phyloP scores from a whole-genome alignment of 2,329 filamentous ascomycete species.

The Nothophaeocryptopus gaeumannii region DNA sequence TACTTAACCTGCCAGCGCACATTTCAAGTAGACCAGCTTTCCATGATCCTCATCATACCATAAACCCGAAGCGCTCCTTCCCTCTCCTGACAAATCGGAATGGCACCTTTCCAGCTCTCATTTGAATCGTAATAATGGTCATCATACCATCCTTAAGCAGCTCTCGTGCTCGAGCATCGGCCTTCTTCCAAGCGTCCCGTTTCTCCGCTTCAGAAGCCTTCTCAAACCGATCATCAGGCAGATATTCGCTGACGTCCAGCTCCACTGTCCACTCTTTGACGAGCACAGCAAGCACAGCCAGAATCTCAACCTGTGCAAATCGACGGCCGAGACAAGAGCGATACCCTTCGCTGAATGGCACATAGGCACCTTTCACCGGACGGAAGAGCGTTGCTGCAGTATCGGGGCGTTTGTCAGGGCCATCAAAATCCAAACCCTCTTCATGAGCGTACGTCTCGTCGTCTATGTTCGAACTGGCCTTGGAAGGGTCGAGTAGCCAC shows the following conservation, averaged over 20 bases:
- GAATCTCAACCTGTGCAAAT: slow-evolving; percentile 57
- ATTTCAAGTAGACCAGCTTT: too few species aligned
- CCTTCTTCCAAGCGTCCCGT: slow-evolving; percentile 58
- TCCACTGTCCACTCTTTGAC: slow-evolving; percentile 64
- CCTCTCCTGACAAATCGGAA: slow-evolving; percentile 68
- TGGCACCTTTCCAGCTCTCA: slow-evolving; percentile 62
- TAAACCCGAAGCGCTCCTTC: slow-evolving; percentile 59
- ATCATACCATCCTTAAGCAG: slow-evolving; percentile 55
- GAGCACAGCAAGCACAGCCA: slow-evolving; percentile 52
- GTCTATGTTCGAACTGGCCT: slow-evolving; percentile 24
- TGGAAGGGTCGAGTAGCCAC: slow-evolving; percentile 55
- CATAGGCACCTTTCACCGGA: slow-evolving; percentile 52
- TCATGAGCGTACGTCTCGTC: slow-evolving; percentile 40
- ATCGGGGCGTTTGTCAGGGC: slow-evolving; percentile 56
- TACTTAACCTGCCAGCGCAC: too few species aligned
- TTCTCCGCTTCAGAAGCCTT: slow-evolving; percentile 48
- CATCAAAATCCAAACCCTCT: slow-evolving; percentile 46
- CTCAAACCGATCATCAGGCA: slow-evolving; percentile 43
- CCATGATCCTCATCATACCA: not conserved
- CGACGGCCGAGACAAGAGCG: slow-evolving; percentile 55
- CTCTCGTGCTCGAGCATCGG: slow-evolving; percentile 53
- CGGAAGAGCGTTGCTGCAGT: slow-evolving; percentile 62
- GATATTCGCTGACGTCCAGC: slow-evolving; percentile 58
- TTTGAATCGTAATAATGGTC: slow-evolving; percentile 69
- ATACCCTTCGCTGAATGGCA: slow-evolving; percentile 57